Percentiles rank a stretch among this genome's conserved stretches.
Conservation (phyloP, 106 monocot genomes). For the Gastrodia elata region DNA sequence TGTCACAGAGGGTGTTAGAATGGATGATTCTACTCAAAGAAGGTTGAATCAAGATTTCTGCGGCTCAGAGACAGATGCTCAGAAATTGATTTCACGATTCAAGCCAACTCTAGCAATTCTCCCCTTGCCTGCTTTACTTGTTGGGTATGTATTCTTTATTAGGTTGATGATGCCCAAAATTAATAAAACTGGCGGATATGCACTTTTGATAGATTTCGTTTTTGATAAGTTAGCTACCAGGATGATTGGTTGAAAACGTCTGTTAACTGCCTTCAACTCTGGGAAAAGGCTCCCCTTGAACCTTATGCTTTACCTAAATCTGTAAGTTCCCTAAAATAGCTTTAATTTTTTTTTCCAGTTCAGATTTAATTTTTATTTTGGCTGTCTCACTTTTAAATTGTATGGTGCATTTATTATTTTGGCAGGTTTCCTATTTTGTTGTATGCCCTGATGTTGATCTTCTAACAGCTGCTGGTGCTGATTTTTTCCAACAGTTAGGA, state of each 20-base stretch:
- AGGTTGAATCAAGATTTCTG: slow-evolving; percentile 45
- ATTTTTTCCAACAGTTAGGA: slow-evolving; percentile 89
- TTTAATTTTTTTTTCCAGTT: not conserved
- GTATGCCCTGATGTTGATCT: slow-evolving; percentile 90
- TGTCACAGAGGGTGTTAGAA: slow-evolving; percentile 49
- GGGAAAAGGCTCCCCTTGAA: slow-evolving; percentile 96
- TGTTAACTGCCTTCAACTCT: slow-evolving; percentile 42
- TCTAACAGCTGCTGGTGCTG: slow-evolving; percentile 62
- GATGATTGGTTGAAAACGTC: slow-evolving; percentile 98
- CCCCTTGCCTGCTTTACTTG: slow-evolving; percentile 71
- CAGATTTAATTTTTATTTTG: not conserved
- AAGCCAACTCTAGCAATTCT: slow-evolving; percentile 54
- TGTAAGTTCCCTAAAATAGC: slow-evolving; percentile 31
- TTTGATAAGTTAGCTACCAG: slow-evolving; percentile 59
- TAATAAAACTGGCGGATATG: not conserved
- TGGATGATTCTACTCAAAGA: slow-evolving; percentile 57
- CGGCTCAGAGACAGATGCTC: slow-evolving; percentile 50
- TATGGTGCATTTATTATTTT: slow-evolving; percentile 1
- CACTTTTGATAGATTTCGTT: not conserved
- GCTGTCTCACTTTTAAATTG: not conserved
- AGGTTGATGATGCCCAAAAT: not conserved
- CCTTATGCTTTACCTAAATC: slow-evolving; percentile 89
- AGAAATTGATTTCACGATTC: slow-evolving; percentile 24
- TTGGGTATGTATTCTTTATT: slow-evolving; percentile 55
- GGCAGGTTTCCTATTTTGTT: slow-evolving; percentile 72